Base-by-base conservation (phyloP, 2,329 filamentous ascomycete species). In the Aureobasidium pullulans region DNA sequence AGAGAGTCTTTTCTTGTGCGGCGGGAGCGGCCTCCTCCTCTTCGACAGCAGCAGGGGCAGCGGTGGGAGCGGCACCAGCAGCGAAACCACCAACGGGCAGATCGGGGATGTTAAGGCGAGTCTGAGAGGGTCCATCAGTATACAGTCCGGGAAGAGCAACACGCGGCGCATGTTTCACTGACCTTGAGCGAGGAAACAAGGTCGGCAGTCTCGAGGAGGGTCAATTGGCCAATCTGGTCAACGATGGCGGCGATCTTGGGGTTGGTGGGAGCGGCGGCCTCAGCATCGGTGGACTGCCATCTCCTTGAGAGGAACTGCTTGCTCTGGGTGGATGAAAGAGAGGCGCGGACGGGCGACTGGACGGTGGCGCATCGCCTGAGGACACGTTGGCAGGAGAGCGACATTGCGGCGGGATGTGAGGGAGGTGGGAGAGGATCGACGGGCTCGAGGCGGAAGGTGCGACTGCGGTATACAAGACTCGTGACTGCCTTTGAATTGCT, bases 151-250 rank as follows among this genome's bases (percentile, higher is more conserved):
- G 4, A 19, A 32, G 6, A 46, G 13, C 5, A 5, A 37, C 2
- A 8, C 10, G n/a, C 42, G 32, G 32, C 71, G 52, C 52, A 46
- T 46, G 23, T 57, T 77, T 2, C 16, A 46, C 52, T 23, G 13
- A 97, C 94, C 89, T 99, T 99, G 73, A 99, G 81, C 76, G 86
- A 90, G 58, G 92, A 86, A 58, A 99, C 94, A 62, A 99, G 81
- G 73, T 97, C 94, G 61, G 95, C 93, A 40, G 94, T 99, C 83
- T 99, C 95, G 69, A 99, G 79, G 61, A 99, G 82, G 46, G 92
- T 99, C 83, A 99, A 87, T 84, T 94, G 87, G 78, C 93, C 96
- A 76, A 99, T 99, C 78, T 99, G 92, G 75, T 99, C 92, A 71
- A 99, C 94, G 71, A 99, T 99, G 62, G 84, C 84, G 68, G 86